Conservation (phyloP, 1,284 basidiomycete species). For the Trichosporon sp. region DNA sequence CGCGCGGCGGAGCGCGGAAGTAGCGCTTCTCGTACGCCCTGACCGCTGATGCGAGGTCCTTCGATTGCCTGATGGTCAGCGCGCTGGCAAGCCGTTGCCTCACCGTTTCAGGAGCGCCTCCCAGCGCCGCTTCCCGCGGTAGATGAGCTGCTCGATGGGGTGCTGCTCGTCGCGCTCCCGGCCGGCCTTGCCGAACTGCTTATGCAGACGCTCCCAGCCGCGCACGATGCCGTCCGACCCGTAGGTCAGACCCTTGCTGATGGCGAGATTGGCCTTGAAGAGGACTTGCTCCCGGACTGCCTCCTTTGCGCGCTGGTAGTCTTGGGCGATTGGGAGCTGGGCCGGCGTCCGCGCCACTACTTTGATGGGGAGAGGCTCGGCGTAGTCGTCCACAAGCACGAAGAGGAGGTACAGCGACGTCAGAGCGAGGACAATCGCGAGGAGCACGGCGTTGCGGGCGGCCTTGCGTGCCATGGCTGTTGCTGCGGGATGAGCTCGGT, state of each 20-base stretch:
- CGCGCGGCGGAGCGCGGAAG: conserved; percentile 56
- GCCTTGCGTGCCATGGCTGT: conserved; percentile 12
- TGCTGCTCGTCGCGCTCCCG: conserved; percentile 37
- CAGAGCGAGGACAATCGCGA: not conserved
- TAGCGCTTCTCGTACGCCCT: conserved; percentile 56
- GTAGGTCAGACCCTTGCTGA: conserved; percentile 30
- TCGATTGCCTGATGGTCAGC: conserved; percentile 45
- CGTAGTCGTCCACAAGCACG: not conserved
- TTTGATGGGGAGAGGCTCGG: not conserved
- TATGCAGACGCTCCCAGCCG: conserved; percentile 42
- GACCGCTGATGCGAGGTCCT: conserved; percentile 54
- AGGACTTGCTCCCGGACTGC: not conserved
- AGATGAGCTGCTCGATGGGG: conserved; percentile 51
- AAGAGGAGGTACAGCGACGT: conserved; percentile 5
- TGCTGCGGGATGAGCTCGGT: not conserved
- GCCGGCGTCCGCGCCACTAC: not conserved
- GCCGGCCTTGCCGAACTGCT: conserved; percentile 24
- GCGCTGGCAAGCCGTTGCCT: conserved; percentile 24
- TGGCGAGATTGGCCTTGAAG: conserved; percentile 15
- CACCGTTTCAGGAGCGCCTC: conserved; percentile 45
- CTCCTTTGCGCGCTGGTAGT: conserved; percentile 5
- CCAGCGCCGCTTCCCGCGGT: conserved; percentile 45
- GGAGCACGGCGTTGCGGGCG: conserved; percentile 7
- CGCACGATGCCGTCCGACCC: conserved; percentile 40
- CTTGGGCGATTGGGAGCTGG: not conserved